Percentiles rank a stretch among this genome's conserved stretches.
Conservation (phyloP, 1,284 basidiomycete species). For the Cutaneotrichosporon arboriforme region DNA sequence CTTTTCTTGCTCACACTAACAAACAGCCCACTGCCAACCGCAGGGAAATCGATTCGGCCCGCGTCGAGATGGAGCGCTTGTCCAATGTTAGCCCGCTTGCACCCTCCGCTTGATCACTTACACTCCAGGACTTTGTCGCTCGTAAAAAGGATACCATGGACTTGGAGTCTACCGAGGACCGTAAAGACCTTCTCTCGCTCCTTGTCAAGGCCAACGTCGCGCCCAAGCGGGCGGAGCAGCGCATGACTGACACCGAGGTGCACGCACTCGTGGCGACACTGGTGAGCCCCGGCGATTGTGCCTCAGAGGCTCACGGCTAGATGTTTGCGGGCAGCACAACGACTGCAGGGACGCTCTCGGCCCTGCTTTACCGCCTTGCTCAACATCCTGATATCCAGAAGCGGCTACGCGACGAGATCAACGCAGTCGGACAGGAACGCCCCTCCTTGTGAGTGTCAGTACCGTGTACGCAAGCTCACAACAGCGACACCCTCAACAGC, state of each 20-base stretch:
- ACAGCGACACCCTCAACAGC: conserved; percentile 43
- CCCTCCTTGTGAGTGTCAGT: conserved; percentile 8
- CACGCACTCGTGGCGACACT: conserved; percentile 72
- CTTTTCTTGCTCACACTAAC: not conserved
- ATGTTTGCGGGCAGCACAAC: conserved; percentile 65
- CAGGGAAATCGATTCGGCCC: not conserved
- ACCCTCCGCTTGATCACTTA: not conserved
- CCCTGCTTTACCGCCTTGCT: conserved; percentile 62
- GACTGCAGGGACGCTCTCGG: conserved; percentile 63
- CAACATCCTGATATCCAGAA: conserved; percentile 53
- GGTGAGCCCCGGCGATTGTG: conserved; percentile 44
- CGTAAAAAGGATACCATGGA: not conserved
- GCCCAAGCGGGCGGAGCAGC: conserved; percentile 52
- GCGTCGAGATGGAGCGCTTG: not conserved
- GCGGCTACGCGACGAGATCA: conserved; percentile 55
- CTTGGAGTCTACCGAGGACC: conserved; percentile 29
- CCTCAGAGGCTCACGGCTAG: conserved; percentile 13
- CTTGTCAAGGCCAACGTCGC: conserved; percentile 57
- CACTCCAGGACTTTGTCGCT: conserved; percentile 39
- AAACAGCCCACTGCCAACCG: conserved; percentile 1
- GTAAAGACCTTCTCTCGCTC: conserved; percentile 13
- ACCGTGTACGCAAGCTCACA: conserved; percentile 17
- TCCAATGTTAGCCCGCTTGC: conserved; percentile 45
- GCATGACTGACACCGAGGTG: conserved; percentile 61
- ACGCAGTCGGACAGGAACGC: conserved; percentile 16